A percentile compares a stretch with the other conserved stretches of the same genome.
Evolutionary conservation across 2,329 filamentous ascomycete species (phyloP).

Genomic region (Xylogone sp.): DNA sequence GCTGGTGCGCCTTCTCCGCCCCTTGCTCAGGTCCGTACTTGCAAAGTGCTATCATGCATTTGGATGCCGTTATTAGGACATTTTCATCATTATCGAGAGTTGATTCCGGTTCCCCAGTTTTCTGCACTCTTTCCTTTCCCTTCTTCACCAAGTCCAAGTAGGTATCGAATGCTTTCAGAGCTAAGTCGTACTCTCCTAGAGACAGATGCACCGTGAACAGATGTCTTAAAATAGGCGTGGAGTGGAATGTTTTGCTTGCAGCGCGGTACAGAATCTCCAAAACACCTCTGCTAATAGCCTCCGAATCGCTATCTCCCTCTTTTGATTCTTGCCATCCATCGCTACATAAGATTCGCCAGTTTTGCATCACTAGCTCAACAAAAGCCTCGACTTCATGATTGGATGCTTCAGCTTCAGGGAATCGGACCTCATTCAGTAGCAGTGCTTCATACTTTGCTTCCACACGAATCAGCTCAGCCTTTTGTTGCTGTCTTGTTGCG

Average conservation of each 20-base stretch:
- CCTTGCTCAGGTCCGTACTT: constrained; percentile 73
- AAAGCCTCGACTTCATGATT: constrained; percentile 80
- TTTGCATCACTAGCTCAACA: constrained; percentile 72
- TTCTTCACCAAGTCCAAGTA: constrained; percentile 86
- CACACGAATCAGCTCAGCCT: constrained; percentile 73
- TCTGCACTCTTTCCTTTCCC: constrained; percentile 78
- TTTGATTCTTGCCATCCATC: constrained; percentile 77
- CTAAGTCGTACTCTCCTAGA: constrained; percentile 87
- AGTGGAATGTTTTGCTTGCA: constrained; percentile 92
- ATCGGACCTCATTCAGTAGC: constrained; percentile 73
- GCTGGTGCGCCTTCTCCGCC: constrained; percentile 71
- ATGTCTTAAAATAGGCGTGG: constrained; percentile 79
- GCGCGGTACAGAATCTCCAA: constrained; percentile 88
- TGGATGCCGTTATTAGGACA: constrained; percentile 72
- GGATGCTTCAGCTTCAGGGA: constrained; percentile 77
- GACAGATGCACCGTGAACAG: constrained; percentile 85
- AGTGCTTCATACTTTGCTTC: constrained; percentile 77
- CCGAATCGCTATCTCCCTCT: constrained; percentile 76
- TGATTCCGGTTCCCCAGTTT: constrained; percentile 66
- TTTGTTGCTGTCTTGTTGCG: constrained; percentile 60
- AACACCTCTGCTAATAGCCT: constrained; percentile 68
- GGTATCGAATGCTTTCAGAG: constrained; percentile 85
- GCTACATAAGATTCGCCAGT: constrained; percentile 82
- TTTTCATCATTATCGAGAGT: constrained; percentile 75
- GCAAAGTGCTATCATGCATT: constrained; percentile 77